Conservation (phyloP, 2,329 filamentous ascomycete species). For the Aotearoamyces nothofagi region DNA sequence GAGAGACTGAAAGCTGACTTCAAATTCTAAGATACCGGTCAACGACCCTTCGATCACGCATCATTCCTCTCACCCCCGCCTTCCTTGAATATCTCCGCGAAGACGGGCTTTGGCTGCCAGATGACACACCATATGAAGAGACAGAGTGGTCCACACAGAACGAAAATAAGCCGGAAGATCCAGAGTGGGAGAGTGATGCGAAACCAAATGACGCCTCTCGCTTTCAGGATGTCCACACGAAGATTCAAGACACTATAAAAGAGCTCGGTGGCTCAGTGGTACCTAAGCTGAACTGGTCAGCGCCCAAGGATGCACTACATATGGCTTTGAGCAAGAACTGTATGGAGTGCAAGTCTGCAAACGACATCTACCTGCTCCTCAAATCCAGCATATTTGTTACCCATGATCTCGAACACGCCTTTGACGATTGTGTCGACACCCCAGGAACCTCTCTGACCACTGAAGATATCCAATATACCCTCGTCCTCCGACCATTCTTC, state of each 20-base stretch:
- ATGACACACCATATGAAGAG: slow-evolving; percentile 28
- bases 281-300: slow-evolving; percentile 95
- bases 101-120: slow-evolving; percentile 81
- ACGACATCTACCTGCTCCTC: slow-evolving; percentile 84
- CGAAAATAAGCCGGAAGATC: slow-evolving; percentile 16
- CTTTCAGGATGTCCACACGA: slow-evolving; percentile 58
- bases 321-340: slow-evolving; percentile 75
- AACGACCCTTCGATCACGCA: slow-evolving; percentile 70
- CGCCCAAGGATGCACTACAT: slow-evolving; percentile 91
- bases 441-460: slow-evolving; percentile 9
- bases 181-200: slow-evolving; percentile 5
- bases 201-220: slow-evolving; percentile 7
- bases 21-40: slow-evolving; percentile 47
- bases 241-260: slow-evolving; percentile 61
- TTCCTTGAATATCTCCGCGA: slow-evolving; percentile 82
- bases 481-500: slow-evolving; percentile 80
- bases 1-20: not conserved
- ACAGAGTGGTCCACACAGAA: slow-evolving; percentile 26
- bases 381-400: slow-evolving; percentile 93
- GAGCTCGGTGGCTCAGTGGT: slow-evolving; percentile 76
- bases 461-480: slow-evolving; percentile 27
- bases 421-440: slow-evolving; percentile 47
- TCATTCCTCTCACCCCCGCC: slow-evolving; percentile 58
- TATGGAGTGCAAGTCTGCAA: slow-evolving; percentile 75
- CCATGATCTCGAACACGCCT: slow-evolving; percentile 86